Conservation (phyloP, 2,329 filamentous ascomycete genomes). For the Lasiodiplodia sp. region DNA sequence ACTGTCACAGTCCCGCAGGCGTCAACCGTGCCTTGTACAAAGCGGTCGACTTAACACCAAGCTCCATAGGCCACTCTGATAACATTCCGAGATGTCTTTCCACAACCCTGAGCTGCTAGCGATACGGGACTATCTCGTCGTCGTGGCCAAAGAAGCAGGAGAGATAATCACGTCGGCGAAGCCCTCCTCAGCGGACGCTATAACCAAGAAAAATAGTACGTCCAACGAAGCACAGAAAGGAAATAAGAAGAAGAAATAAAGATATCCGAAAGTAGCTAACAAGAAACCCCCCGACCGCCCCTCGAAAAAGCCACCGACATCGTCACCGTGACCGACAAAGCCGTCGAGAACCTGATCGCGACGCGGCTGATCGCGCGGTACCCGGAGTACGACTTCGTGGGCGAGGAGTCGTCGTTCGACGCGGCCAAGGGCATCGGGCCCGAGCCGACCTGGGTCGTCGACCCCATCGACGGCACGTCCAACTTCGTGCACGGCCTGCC, state of each 20-base stretch:
- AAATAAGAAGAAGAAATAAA: background rate
- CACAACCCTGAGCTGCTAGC: background rate
- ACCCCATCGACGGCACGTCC: constrained; percentile 24
- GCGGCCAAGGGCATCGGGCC: background rate
- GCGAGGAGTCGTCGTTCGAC: constrained; percentile 10
- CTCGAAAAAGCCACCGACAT: constrained; percentile 13
- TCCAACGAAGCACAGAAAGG: too few species aligned
- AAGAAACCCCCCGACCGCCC: background rate
- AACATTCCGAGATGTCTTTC: background rate
- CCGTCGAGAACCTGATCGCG: constrained; percentile 14
- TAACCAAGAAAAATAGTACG: constrained; percentile 9
- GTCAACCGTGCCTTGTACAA: background rate
- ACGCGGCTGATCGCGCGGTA: constrained; percentile 16
- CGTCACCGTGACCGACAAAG: constrained; percentile 21
- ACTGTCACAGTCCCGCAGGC: background rate
- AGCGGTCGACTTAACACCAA: background rate
- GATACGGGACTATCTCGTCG: constrained; percentile 19
- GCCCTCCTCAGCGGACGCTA: background rate
- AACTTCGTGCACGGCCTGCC: constrained; percentile 21
- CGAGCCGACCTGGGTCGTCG: constrained; percentile 16
- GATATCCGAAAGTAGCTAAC: background rate
- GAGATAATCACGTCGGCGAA: constrained; percentile 9
- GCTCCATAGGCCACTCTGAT: background rate
- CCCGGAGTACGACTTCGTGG: constrained; percentile 18
- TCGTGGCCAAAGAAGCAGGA: constrained; percentile 11